These are phyloP conservation scores for Didymella keratinophila DNA, from an alignment of 2,329 filamentous ascomycete genomes.

Conservation along the genomic window DNA sequence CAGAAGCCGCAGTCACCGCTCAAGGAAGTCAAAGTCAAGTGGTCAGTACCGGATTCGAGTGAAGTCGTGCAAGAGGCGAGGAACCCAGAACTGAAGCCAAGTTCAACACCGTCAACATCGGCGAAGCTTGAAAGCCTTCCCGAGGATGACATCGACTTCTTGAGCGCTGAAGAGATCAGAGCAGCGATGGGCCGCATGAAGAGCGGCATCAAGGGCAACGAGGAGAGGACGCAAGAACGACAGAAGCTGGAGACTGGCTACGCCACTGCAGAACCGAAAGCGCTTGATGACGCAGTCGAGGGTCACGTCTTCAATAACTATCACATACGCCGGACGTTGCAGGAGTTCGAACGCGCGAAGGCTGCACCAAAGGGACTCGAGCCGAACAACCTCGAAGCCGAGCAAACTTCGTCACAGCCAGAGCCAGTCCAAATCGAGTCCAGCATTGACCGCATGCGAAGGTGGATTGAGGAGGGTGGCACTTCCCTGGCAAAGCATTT, in stretches of 20 bases:
- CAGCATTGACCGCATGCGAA: conserved; percentile 41
- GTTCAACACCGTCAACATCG: conserved; percentile 27
- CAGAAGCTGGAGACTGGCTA: conserved; percentile 43
- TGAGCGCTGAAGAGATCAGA: conserved; percentile 54
- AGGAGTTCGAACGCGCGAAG: conserved; percentile 28
- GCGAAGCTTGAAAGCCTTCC: conserved; percentile 45
- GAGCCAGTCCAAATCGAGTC: conserved; percentile 28
- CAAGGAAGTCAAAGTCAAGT: conserved; percentile 3
- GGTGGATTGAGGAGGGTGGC: conserved; percentile 40
- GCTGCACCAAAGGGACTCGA: neutral
- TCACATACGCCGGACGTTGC: conserved; percentile 36
- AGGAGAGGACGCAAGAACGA: conserved; percentile 27
- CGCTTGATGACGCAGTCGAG: conserved; percentile 35
- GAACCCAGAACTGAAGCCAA: neutral
- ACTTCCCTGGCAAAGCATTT: conserved; percentile 38
- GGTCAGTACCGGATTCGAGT: neutral
- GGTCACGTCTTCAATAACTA: conserved; percentile 41
- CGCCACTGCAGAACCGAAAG: conserved; percentile 21
- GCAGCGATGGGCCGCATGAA: conserved; percentile 51
- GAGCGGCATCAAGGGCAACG: conserved; percentile 13
- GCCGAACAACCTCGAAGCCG: neutral
- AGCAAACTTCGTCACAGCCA: neutral
- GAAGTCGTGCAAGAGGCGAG: neutral
- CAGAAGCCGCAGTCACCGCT: neutral
- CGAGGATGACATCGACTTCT: conserved; percentile 51